Percentiles rank a stretch among this genome's conserved stretches.
These are phyloP conservation scores for Solanum tarijense DNA, from an alignment of 257 asterid genomes.

Conservation along the genomic window DNA sequence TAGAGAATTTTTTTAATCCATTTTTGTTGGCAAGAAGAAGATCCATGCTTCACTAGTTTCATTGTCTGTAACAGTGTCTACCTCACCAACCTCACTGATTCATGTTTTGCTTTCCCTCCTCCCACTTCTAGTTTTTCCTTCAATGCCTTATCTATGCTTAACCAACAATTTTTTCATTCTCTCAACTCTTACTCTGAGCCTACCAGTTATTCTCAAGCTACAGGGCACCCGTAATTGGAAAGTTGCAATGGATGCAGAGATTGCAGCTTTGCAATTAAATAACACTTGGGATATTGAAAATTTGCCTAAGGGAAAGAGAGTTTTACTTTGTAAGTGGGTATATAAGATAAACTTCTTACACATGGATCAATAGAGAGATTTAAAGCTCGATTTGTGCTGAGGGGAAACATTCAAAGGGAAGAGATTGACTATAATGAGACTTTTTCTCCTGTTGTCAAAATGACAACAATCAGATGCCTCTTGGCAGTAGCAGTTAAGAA, in stretches of 20 bases:
- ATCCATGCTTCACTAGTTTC: too few species aligned
- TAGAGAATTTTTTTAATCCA: background rate
- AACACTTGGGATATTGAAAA: background rate
- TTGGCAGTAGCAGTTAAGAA: too few species aligned
- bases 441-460: too few species aligned
- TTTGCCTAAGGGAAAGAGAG: background rate
- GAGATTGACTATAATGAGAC: too few species aligned
- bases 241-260: background rate
- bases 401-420: background rate
- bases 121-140: background rate
- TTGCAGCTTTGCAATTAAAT: background rate
- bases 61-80: background rate
- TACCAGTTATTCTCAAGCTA: background rate
- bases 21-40: too few species aligned
- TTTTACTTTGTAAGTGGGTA: background rate
- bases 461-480: too few species aligned
- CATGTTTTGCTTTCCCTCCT: background rate
- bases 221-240: background rate
- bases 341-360: too few species aligned
- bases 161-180: background rate
- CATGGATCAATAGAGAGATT: background rate
- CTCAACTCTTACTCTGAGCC: background rate
- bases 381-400: background rate
- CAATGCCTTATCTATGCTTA: background rate
- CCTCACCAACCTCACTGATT: background rate